These are phyloP conservation scores for Petunia hybrid DNA, from an alignment of 305 asterid species.

Conservation along the genomic window DNA sequence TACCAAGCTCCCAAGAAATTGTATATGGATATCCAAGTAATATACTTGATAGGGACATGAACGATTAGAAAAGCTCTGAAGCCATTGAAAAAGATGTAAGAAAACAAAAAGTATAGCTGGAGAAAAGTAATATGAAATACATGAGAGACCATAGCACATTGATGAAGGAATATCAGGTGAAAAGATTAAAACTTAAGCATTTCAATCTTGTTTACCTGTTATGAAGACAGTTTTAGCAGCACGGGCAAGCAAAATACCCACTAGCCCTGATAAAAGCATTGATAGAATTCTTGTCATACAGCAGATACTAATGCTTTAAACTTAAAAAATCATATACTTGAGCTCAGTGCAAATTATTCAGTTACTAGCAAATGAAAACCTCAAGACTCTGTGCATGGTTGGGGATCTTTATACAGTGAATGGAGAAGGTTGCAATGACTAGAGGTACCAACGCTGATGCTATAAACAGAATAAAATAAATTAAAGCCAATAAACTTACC, in stretches of 20 bases:
- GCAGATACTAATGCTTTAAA: constrained; percentile 25
- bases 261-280: constrained; percentile 67
- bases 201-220: constrained; percentile 61
- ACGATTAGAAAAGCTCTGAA: background rate
- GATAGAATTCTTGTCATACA: constrained; percentile 37
- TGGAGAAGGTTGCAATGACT: background rate
- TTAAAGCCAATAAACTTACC: constrained; percentile 54
- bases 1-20: background rate
- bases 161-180: background rate
- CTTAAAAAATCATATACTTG: constrained; percentile 7
- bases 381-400: background rate
- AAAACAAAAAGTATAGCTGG: background rate
- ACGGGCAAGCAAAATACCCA: constrained; percentile 85
- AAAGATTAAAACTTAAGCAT: background rate
- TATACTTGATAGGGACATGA: background rate
- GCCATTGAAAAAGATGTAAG: background rate
- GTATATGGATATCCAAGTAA: background rate
- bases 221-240: constrained; percentile 83
- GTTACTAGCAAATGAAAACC: constrained; percentile 16
- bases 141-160: background rate
- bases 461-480: constrained; percentile 30
- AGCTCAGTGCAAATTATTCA: background rate
- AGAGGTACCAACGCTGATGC: constrained; percentile 28
- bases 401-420: background rate
- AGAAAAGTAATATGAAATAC: background rate